Percentiles rank a stretch among this genome's conserved stretches.
phyloP scores from a whole-genome alignment of 176 grass and related monocot genomes.

The Chloris gayana region DNA sequence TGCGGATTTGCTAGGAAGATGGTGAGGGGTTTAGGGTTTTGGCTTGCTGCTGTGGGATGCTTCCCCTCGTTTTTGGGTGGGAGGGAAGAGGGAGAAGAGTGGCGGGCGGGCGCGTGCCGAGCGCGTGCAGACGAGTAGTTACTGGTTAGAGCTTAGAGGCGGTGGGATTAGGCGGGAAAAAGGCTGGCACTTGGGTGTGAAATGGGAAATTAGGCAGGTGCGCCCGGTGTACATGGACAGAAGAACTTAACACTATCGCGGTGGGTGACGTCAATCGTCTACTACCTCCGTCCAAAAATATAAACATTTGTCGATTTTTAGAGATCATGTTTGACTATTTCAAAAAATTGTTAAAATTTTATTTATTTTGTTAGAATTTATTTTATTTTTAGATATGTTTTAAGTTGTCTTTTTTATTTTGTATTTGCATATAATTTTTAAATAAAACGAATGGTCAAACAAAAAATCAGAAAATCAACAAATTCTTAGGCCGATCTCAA shows the following conservation, averaged over 20 bases:
- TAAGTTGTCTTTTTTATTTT: too few relatives aligned
- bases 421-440: too few relatives aligned
- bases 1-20: background rate
- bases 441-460: too few relatives aligned
- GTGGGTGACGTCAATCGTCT: too few relatives aligned
- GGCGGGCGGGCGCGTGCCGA: conserved; percentile 3
- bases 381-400: too few relatives aligned
- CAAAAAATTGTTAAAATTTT: too few relatives aligned
- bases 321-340: too few relatives aligned
- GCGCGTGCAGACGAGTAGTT: background rate
- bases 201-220: background rate
- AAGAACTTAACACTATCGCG: background rate
- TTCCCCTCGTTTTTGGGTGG: conserved; percentile 28
- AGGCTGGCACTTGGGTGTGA: background rate
- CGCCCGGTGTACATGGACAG: background rate
- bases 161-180: conserved; percentile 14
- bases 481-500: too few relatives aligned
- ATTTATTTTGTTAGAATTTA: too few relatives aligned
- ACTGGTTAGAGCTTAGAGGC: conserved; percentile 1
- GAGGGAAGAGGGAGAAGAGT: background rate
- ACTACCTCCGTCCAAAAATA: too few relatives aligned
- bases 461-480: too few relatives aligned
- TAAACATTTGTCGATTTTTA: too few relatives aligned
- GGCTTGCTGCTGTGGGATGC: conserved; percentile 9
- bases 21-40: conserved; percentile 52